These are phyloP conservation scores for Alternaria postmessia DNA, from an alignment of 2,329 filamentous ascomycete species.

Conservation along the genomic window DNA sequence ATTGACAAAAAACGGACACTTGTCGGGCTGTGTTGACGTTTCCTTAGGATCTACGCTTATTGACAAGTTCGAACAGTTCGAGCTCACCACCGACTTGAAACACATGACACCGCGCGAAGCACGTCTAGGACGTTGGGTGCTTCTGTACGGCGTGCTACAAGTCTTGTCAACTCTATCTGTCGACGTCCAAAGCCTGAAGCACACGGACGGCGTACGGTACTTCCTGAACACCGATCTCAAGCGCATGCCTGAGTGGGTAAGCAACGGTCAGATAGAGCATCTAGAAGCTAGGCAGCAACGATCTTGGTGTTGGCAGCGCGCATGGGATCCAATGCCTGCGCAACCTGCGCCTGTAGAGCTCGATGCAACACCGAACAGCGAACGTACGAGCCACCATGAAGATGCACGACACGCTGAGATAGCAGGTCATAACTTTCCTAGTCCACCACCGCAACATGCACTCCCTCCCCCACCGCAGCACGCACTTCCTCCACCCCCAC, in stretches of 20 bases:
- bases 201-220: slow-evolving; percentile 50
- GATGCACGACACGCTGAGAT: neutral
- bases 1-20: neutral
- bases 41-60: slow-evolving; percentile 49
- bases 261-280: slow-evolving; percentile 33
- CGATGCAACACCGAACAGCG: slow-evolving; percentile 27
- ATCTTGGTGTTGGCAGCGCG: slow-evolving; percentile 49
- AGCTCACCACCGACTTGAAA: slow-evolving; percentile 47
- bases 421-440: slow-evolving; percentile 8
- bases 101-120: slow-evolving; percentile 50
- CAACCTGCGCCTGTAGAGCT: slow-evolving; percentile 41
- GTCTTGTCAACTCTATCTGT: slow-evolving; percentile 54
- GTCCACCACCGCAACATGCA: slow-evolving; percentile 18
- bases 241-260: slow-evolving; percentile 50
- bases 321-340: slow-evolving; percentile 38
- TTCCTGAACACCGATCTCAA: slow-evolving; percentile 52
- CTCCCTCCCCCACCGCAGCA: slow-evolving; percentile 19
- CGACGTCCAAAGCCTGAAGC: slow-evolving; percentile 50
- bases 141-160: slow-evolving; percentile 54
- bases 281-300: slow-evolving; percentile 43
- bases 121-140: slow-evolving; percentile 55
- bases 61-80: slow-evolving; percentile 53
- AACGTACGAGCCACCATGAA: slow-evolving; percentile 1
- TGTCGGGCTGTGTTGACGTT: slow-evolving; percentile 11
- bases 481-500: slow-evolving; percentile 16